Base-by-base conservation (phyloP, 1,284 basidiomycete species). In the Ceratobasidium papillatum region DNA sequence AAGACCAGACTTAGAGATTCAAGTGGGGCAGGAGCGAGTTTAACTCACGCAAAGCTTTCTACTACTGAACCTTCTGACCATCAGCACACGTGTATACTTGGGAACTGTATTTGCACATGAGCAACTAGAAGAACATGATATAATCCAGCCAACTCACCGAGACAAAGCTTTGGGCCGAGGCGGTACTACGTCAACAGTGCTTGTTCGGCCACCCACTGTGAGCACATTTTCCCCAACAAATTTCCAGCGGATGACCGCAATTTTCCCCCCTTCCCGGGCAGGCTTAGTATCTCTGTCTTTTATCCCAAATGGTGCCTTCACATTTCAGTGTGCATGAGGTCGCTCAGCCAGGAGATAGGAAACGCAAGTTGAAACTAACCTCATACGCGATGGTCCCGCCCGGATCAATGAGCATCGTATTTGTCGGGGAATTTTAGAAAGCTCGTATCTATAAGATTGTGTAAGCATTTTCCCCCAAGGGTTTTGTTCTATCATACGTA, bases 181-280 rank as follows among this genome's bases (percentile, higher is more conserved):
- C 25, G 59, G 59, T 17, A 69, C 54, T 25, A 58, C 66, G 34
- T 69, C 30, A 41, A 69, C 19, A 14, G 34, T 34, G 12, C 36
- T 52, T 2, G 66, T 69, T 14, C 32, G 30, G 14, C 66, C 66
- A 22, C 36, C 41, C 66, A 71, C 59, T 17, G 66, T 59, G 1
- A 71, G 17, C 34, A 54, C 59, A 30, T 43, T 59, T 17, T 19
- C 56, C 25, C 17, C 41, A n/a, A 45, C 27, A 5, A 45, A 14
- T n/a, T 56, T 54, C 66, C 66, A 71, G 17, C 36, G 66, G 5
- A 71, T 58, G 30, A 34, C 32, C 9, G 66, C 66, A 12, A 71
- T 41, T 5, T 9, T 45, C 19, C 49, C 52, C 19, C 52, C 52
- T 12, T 30, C 25, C 25, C 66, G 66, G 12, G 38, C 59, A 25